Percentiles rank a stretch among this genome's conserved stretches.
Conservation (phyloP, 768 basidiomycete species). For the Tulasnella sp. region DNA sequence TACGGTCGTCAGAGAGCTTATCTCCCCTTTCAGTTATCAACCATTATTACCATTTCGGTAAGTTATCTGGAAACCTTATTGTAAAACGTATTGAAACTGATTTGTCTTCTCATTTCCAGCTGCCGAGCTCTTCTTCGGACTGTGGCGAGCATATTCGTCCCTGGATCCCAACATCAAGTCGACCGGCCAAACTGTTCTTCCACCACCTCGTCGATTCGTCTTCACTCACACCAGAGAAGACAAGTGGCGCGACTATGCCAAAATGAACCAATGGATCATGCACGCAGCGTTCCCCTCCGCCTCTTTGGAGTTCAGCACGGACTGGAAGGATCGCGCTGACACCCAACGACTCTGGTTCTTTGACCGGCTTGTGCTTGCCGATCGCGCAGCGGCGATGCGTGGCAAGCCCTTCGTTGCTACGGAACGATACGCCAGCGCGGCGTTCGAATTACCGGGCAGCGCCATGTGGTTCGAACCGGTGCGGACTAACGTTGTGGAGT, state of each 20-base stretch:
- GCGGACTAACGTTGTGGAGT: slow-evolving; percentile 38
- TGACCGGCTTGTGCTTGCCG: slow-evolving; percentile 82
- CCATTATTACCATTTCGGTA: slow-evolving; percentile 84
- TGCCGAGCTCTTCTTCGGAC: slow-evolving; percentile 86
- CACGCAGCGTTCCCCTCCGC: slow-evolving; percentile 76
- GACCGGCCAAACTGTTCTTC: slow-evolving; percentile 66
- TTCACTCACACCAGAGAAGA: slow-evolving; percentile 70
- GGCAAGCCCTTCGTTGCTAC: slow-evolving; percentile 63
- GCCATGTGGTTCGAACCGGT: slow-evolving; percentile 78
- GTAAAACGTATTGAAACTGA: background rate
- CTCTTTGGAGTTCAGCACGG: slow-evolving; percentile 73
- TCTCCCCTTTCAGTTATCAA: slow-evolving; percentile 54
- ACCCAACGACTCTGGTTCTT: slow-evolving; percentile 70
- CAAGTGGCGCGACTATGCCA: slow-evolving; percentile 87
- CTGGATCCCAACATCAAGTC: slow-evolving; percentile 66
- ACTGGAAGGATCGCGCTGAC: slow-evolving; percentile 76
- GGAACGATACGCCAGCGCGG: slow-evolving; percentile 69
- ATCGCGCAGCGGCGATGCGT: slow-evolving; percentile 79
- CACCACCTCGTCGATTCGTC: slow-evolving; percentile 67
- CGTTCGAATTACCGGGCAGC: slow-evolving; percentile 71
- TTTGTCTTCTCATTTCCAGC: slow-evolving; percentile 38
- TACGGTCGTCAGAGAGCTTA: background rate
- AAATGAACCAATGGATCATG: slow-evolving; percentile 86
- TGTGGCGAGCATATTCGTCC: slow-evolving; percentile 87
- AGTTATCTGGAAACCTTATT: background rate